Evolutionary conservation across 768 basidiomycete genomes (phyloP).

Genomic region (Trametes meyenii): DNA sequence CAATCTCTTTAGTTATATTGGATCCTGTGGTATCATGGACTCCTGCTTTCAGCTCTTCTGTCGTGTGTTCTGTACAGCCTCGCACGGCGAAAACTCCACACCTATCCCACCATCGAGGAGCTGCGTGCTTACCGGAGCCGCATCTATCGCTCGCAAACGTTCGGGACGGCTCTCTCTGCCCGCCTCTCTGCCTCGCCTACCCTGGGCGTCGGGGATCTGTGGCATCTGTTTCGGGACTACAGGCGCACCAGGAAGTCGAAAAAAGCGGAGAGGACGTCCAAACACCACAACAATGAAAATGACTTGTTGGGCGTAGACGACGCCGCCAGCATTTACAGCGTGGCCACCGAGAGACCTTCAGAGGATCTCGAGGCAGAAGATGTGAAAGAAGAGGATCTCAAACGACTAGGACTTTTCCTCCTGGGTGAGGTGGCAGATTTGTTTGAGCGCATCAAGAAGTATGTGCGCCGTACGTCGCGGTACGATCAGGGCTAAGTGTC

Average conservation of each 20-base stretch:
- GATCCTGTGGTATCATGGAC: slow-evolving; percentile 62
- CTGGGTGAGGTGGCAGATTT: slow-evolving; percentile 58
- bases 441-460: slow-evolving; percentile 70
- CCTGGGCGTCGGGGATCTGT: slow-evolving; percentile 54
- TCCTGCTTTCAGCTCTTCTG: slow-evolving; percentile 56
- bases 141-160: slow-evolving; percentile 50
- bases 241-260: slow-evolving; percentile 39
- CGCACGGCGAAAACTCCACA: slow-evolving; percentile 49
- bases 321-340: slow-evolving; percentile 2
- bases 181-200: slow-evolving; percentile 49
- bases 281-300: slow-evolving; percentile 24
- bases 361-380: slow-evolving; percentile 14
- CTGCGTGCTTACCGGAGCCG: slow-evolving; percentile 55
- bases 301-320: slow-evolving; percentile 13
- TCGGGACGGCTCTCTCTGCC: slow-evolving; percentile 52
- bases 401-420: slow-evolving; percentile 43
- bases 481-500: background rate
- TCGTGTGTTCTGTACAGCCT: slow-evolving; percentile 52
- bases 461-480: slow-evolving; percentile 20
- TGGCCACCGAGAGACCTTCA: slow-evolving; percentile 1
- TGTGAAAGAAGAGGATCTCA: slow-evolving; percentile 43
- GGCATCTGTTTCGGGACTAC: slow-evolving; percentile 51
- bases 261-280: slow-evolving; percentile 25
- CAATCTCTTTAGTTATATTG: slow-evolving; percentile 52
- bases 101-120: slow-evolving; percentile 58